Evolutionary conservation across 768 basidiomycete species (phyloP).

Genomic region (Mycena pura): DNA sequence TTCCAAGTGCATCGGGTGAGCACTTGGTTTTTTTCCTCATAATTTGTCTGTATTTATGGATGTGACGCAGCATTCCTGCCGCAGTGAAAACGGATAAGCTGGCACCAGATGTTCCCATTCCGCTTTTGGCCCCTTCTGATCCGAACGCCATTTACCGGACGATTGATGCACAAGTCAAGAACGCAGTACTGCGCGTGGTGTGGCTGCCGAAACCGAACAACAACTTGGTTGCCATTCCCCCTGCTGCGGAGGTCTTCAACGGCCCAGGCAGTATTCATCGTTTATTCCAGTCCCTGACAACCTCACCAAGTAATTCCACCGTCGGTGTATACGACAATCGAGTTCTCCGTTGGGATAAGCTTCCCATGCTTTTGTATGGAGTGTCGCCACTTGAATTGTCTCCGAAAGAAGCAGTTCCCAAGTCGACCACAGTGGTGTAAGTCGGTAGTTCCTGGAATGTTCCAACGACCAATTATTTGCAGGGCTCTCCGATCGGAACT

Average conservation of each 20-base stretch:
- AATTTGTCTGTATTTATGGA: background rate
- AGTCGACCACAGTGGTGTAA: background rate
- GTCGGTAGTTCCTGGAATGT: background rate
- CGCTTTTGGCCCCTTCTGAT: background rate
- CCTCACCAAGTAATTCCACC: background rate
- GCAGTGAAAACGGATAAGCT: background rate
- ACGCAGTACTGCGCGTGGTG: background rate
- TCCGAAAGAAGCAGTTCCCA: background rate
- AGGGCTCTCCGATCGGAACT: background rate
- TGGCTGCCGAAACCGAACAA: background rate
- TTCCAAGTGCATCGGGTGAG: background rate
- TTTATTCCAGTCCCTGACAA: background rate
- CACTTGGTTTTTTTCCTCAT: background rate
- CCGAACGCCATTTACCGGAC: background rate
- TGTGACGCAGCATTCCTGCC: background rate
- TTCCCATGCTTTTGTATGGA: background rate
- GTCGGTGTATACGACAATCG: background rate
- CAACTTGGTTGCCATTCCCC: background rate
- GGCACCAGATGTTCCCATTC: background rate
- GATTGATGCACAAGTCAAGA: background rate
- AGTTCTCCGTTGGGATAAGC: background rate
- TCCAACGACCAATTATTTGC: background rate
- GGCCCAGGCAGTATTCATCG: background rate
- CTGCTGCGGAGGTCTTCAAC: background rate
- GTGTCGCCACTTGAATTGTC: background rate